phyloP scores from a whole-genome alignment of 495 filamentous ascomycete species.

The Usnea hakonensis region DNA sequence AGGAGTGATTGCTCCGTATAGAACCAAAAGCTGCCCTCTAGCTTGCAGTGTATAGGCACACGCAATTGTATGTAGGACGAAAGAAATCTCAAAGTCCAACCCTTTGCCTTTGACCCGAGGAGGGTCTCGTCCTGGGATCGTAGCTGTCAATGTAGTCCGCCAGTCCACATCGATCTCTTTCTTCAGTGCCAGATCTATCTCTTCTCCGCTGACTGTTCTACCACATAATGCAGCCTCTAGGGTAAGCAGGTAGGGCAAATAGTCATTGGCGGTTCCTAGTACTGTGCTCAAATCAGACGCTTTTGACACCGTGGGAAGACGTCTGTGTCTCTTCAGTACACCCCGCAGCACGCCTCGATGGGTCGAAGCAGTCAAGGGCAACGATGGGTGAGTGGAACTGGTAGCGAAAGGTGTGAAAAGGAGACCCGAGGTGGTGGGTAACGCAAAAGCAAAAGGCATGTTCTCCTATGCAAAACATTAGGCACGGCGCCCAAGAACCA shows the following conservation, averaged over 20 bases:
- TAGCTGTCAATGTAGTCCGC: conserved; percentile 67
- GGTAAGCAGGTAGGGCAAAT: conserved; percentile 71
- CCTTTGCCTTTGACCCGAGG: conserved; percentile 60
- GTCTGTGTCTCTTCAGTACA: conserved; percentile 74
- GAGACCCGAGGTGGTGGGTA: conserved; percentile 78
- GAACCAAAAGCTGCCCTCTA: conserved; percentile 45
- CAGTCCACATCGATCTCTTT: conserved; percentile 62
- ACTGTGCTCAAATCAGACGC: conserved; percentile 57
- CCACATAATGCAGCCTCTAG: conserved; percentile 61
- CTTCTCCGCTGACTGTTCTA: conserved; percentile 41
- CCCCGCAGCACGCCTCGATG: conserved; percentile 69
- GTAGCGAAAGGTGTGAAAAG: conserved; percentile 64
- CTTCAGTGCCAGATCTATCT: conserved; percentile 55
- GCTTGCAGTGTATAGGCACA: conserved; percentile 65
- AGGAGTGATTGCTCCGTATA: conserved; percentile 54
- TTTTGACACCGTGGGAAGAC: conserved; percentile 59
- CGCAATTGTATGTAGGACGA: conserved; percentile 66
- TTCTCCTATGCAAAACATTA: neutral
- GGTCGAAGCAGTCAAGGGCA: conserved; percentile 68
- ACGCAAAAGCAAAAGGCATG: conserved; percentile 80
- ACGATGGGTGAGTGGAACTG: conserved; percentile 66
- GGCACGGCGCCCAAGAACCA: neutral
- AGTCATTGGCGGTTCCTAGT: conserved; percentile 58
- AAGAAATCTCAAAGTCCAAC: conserved; percentile 76
- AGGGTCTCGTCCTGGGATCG: conserved; percentile 49